Evolutionary conservation across 768 basidiomycete genomes (phyloP).

Genomic region (Macrolepiota albuminosa): DNA sequence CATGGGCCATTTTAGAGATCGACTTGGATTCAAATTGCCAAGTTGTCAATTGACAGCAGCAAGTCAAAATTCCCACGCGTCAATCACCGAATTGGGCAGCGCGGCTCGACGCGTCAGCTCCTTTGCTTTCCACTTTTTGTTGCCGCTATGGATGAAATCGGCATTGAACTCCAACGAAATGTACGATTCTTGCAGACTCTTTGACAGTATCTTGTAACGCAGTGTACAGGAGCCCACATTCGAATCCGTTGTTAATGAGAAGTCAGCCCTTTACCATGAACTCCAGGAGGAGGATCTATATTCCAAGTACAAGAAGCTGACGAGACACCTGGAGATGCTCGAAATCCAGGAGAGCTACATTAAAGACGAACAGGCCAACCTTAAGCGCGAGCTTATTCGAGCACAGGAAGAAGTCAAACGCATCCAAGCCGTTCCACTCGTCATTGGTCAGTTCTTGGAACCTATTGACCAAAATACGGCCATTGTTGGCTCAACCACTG

Average conservation of each 20-base stretch:
- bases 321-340: slow-evolving; percentile 92
- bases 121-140: slow-evolving; percentile 20
- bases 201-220: neutral
- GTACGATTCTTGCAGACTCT: slow-evolving; percentile 33
- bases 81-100: slow-evolving; percentile 29
- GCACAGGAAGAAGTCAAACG: slow-evolving; percentile 99
- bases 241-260: slow-evolving; percentile 83
- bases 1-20: slow-evolving; percentile 65
- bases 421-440: slow-evolving; percentile 96
- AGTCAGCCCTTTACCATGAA: slow-evolving; percentile 80
- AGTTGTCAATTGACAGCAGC: neutral
- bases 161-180: slow-evolving; percentile 78
- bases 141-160: slow-evolving; percentile 78
- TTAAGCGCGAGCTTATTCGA: slow-evolving; percentile 95
- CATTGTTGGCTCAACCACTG: slow-evolving; percentile 97
- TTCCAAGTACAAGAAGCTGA: slow-evolving; percentile 95
- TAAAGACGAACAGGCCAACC: slow-evolving; percentile 96
- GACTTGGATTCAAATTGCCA: neutral
- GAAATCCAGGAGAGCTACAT: slow-evolving; percentile 95
- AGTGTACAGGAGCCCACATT: slow-evolving; percentile 78
- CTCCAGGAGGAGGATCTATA: slow-evolving; percentile 93
- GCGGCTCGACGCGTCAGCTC: slow-evolving; percentile 49
- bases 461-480: slow-evolving; percentile 96
- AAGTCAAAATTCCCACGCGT: slow-evolving; percentile 32
- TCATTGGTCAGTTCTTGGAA: slow-evolving; percentile 99